These are phyloP conservation scores for Salix caprea DNA, from an alignment of 345 rosid species.

Conservation along the genomic window DNA sequence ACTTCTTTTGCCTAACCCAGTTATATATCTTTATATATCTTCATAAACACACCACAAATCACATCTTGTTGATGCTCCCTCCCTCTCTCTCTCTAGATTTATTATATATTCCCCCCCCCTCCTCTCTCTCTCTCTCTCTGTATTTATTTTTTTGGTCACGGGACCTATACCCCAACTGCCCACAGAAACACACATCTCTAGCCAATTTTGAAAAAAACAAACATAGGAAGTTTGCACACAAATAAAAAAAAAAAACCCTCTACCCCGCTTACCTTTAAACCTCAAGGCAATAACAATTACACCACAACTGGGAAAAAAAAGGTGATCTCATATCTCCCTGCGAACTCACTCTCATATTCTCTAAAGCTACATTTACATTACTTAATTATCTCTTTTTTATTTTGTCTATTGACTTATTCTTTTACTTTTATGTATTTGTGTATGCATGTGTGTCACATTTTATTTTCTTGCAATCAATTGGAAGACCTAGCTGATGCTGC, in stretches of 20 bases:
- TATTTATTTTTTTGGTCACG: background rate
- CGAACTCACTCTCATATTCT: background rate
- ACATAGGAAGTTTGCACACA: background rate
- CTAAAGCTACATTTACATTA: slow-evolving; percentile 29
- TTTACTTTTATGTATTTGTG: background rate
- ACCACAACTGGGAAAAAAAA: slow-evolving; percentile 23
- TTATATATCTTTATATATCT: background rate
- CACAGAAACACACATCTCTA: background rate
- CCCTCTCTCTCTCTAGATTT: background rate
- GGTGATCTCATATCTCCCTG: slow-evolving; percentile 27
- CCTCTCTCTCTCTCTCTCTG: background rate
- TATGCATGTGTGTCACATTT: slow-evolving; percentile 2
- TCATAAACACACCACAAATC: background rate
- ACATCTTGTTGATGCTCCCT: background rate
- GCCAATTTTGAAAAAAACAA: background rate
- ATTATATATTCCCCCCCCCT: background rate
- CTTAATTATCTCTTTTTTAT: slow-evolving; percentile 5
- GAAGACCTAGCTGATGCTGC: slow-evolving; percentile 5
- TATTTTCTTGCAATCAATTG: slow-evolving; percentile 1
- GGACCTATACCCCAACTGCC: background rate
- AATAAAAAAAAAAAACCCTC: background rate
- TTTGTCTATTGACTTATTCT: slow-evolving; percentile 1
- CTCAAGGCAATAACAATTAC: slow-evolving; percentile 6
- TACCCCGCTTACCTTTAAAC: background rate
- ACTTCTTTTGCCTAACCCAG: background rate